Evolutionary conservation across 306 rosid species (phyloP).

Genomic region (Lupinus albus): DNA sequence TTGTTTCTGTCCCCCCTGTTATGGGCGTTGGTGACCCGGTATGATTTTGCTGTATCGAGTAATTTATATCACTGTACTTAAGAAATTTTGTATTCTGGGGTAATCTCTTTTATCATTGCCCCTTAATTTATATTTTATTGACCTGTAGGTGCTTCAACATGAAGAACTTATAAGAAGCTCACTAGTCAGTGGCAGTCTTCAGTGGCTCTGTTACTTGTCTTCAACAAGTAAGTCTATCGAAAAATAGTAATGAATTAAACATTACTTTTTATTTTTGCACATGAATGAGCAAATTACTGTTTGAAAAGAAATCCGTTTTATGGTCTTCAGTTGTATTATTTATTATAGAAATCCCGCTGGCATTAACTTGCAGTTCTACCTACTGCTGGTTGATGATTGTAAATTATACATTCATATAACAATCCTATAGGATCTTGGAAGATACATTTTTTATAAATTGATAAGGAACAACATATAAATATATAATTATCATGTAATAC

Average conservation of each 20-base stretch:
- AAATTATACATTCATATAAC: constrained; percentile 3
- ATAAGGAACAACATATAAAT: constrained; percentile 2
- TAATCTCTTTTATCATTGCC: constrained; percentile 31
- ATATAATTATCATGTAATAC: no score
- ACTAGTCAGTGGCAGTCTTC: constrained; percentile 60
- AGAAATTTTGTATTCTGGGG: constrained; percentile 22
- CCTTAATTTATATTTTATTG: constrained; percentile 11
- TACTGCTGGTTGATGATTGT: constrained; percentile 26
- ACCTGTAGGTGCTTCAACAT: constrained; percentile 69
- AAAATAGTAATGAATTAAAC: neutral
- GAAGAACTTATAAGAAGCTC: constrained; percentile 61
- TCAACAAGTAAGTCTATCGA: constrained; percentile 67
- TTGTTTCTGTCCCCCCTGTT: constrained; percentile 76
- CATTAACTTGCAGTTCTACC: neutral
- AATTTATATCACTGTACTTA: neutral
- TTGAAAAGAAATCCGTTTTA: neutral
- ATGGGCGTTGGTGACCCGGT: constrained; percentile 75
- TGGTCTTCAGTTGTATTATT: constrained; percentile 11
- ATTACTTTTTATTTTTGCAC: constrained; percentile 1
- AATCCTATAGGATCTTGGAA: constrained; percentile 5
- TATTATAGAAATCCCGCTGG: neutral
- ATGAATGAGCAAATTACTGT: neutral
- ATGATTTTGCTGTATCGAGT: constrained; percentile 27
- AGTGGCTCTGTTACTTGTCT: constrained; percentile 82
- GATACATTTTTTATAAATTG: neutral